Conservation (phyloP, 2,329 filamentous ascomycete genomes). For the Ophiostoma novo-ulmi region DNA sequence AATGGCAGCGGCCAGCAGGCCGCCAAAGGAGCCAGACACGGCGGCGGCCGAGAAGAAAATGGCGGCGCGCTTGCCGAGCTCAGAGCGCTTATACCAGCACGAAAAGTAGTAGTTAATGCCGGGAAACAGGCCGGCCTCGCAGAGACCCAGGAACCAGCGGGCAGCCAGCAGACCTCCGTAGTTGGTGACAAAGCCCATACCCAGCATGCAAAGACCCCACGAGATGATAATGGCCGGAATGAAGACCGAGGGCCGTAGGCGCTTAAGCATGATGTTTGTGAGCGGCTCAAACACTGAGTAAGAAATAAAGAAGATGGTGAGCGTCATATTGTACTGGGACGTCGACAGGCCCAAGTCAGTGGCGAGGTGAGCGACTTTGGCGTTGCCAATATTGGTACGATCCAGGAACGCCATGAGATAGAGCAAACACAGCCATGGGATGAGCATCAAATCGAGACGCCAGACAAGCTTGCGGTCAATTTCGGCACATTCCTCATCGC, state of each 20-base stretch:
- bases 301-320: slow-evolving; percentile 83
- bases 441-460: slow-evolving; percentile 35
- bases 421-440: slow-evolving; percentile 56
- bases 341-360: slow-evolving; percentile 57
- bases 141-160: slow-evolving; percentile 66
- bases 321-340: slow-evolving; percentile 64
- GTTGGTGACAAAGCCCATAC: slow-evolving; percentile 61
- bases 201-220: slow-evolving; percentile 65
- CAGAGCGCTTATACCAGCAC: slow-evolving; percentile 72
- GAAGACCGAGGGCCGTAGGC: slow-evolving; percentile 69
- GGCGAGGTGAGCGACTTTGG: slow-evolving; percentile 52
- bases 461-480: slow-evolving; percentile 34
- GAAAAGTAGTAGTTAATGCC: slow-evolving; percentile 65
- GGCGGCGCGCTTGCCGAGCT: slow-evolving; percentile 67
- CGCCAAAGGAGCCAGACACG: slow-evolving; percentile 68
- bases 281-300: slow-evolving; percentile 74
- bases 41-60: slow-evolving; percentile 78
- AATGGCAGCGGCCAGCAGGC: slow-evolving; percentile 64
- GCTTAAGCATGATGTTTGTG: slow-evolving; percentile 77
- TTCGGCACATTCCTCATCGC: slow-evolving; percentile 31
- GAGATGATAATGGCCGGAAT: slow-evolving; percentile 71
- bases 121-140: slow-evolving; percentile 71
- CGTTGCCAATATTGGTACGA: slow-evolving; percentile 72
- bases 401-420: slow-evolving; percentile 72
- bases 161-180: slow-evolving; percentile 62